A percentile compares a stretch with the other conserved stretches of the same genome.
Evolutionary conservation across 371 early-diverging fungal species (phyloP).

Genomic region (Syncephalastrum racemosum): DNA sequence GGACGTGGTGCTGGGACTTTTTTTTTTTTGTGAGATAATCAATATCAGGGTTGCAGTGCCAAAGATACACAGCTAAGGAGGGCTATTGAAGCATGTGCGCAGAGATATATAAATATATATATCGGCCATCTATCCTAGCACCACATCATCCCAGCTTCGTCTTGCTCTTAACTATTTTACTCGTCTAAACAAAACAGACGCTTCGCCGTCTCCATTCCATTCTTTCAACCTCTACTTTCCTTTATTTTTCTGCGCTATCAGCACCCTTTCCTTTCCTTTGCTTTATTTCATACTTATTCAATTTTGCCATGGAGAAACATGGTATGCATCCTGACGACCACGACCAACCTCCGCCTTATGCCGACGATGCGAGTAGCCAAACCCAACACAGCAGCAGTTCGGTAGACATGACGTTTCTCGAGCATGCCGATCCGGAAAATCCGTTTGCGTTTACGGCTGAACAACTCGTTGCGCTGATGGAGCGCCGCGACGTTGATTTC

Average conservation of each 20-base stretch:
- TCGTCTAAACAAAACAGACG: too few relatives aligned
- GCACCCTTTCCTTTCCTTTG: slow-evolving; percentile 7
- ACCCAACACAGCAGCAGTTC: slow-evolving; percentile 4
- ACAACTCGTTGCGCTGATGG: slow-evolving; percentile 49
- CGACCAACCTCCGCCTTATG: slow-evolving; percentile 6
- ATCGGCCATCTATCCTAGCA: too few relatives aligned
- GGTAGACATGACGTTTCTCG: slow-evolving; percentile 15
- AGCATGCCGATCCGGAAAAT: slow-evolving; percentile 43
- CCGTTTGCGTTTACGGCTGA: slow-evolving; percentile 50
- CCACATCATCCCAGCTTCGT: too few relatives aligned
- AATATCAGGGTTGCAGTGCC: too few relatives aligned
- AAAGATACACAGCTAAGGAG: too few relatives aligned
- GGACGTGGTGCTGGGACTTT: too few relatives aligned
- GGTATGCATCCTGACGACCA: slow-evolving; percentile 1
- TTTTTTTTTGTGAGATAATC: too few relatives aligned
- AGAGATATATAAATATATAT: too few relatives aligned
- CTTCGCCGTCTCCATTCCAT: slow-evolving; percentile 7
- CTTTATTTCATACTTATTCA: slow-evolving; percentile 2
- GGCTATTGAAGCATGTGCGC: too few relatives aligned
- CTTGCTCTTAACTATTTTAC: too few relatives aligned
- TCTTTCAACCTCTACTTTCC: slow-evolving; percentile 1
- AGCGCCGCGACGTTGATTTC: slow-evolving; percentile 47
- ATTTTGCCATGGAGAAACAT: slow-evolving; percentile 5
- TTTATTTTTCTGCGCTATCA: neutral
- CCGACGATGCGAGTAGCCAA: neutral